Evolutionary conservation across 805 yeast genomes (phyloP), one percentile per base, ranked within the genome.

Genomic region (Saturnispora gosingensis): DNA sequence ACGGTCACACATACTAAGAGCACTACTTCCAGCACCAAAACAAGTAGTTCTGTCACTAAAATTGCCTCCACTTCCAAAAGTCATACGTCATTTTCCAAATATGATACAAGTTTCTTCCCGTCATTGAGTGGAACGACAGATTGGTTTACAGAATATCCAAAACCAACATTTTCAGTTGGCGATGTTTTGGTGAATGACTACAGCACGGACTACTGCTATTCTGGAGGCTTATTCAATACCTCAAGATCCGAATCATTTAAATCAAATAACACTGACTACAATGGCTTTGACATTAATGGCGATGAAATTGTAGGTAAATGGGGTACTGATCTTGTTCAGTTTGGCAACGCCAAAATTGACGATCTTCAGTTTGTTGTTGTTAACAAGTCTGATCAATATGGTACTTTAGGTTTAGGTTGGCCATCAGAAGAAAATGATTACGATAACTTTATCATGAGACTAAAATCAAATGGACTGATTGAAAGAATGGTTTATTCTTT

Each of bases 321-420:
- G 77, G 90, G 83, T 7, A 63, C 69, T 40, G 96, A 87, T 61
- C 65, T 66, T 43, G 73, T 88, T 3, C 52, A 58, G 5, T 58
- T 83, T 49, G 80, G 81, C 27, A 74, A 69, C 46, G 62, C 71
- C 10, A 63, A 70, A 5, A 64, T 84, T 4, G 53, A 67, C 0
- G 69, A 72, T 52, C 67, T 83, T 20, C 75, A 85, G 4, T 77
- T 88, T 64, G 96, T 89, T 3, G 76, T 87, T 18, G 93, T 84
- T 2, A 74, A 77, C 59, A 63, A 63, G 36, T 75, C 84, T 4
- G 74, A 76, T 50, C 66, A 79, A 13, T 66, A 72, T 30, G 88
- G 90, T 48, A 87, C 83, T 27, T 66, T 84, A 43, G 87, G 88
- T 18, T 75, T 84, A 52, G 88, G 88, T 15, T 69, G 83, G 49